phyloP scores from a whole-genome alignment of 371 early-diverging fungal genomes.

The Rhizopus microsporus region DNA sequence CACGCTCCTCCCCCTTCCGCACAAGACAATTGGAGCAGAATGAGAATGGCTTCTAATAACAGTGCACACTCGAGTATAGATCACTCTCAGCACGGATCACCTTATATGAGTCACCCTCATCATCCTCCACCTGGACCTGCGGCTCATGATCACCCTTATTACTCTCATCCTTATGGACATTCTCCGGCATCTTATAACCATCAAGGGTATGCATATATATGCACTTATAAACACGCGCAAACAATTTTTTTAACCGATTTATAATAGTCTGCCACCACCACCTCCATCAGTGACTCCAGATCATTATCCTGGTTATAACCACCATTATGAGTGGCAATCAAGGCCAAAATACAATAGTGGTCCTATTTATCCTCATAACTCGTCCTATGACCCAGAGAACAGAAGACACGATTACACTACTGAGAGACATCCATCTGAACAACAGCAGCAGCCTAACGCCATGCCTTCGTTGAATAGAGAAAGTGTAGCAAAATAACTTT shows the following conservation, averaged over 20 bases:
- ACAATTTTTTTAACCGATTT: slow-evolving; percentile 9
- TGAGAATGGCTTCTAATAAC: slow-evolving; percentile 25
- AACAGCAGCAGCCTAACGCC: not conserved
- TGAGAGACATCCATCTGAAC: slow-evolving; percentile 3
- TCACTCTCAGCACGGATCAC: slow-evolving; percentile 20
- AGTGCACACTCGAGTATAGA: slow-evolving; percentile 20
- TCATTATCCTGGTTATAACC: slow-evolving; percentile 1
- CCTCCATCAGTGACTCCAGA: slow-evolving; percentile 4
- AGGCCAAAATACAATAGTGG: slow-evolving; percentile 4
- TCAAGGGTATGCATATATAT: slow-evolving; percentile 9
- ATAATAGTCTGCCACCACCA: not conserved
- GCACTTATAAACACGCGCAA: slow-evolving; percentile 2
- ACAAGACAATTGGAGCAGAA: slow-evolving; percentile 20
- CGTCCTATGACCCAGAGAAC: slow-evolving; percentile 4
- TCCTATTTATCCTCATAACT: not conserved
- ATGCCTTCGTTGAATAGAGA: slow-evolving; percentile 1
- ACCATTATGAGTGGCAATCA: slow-evolving; percentile 12
- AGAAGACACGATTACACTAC: slow-evolving; percentile 13
- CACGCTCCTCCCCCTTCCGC: not conserved
- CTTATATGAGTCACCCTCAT: slow-evolving; percentile 23
- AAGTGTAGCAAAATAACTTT: not conserved
- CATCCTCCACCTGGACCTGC: slow-evolving; percentile 1
- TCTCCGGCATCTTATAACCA: slow-evolving; percentile 11
- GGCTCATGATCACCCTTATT: slow-evolving; percentile 12
- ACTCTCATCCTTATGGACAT: slow-evolving; percentile 14